A percentile compares a stretch with the other conserved stretches of the same genome.
Evolutionary conservation across 768 basidiomycete genomes (phyloP).

Genomic region (Mycena pura): DNA sequence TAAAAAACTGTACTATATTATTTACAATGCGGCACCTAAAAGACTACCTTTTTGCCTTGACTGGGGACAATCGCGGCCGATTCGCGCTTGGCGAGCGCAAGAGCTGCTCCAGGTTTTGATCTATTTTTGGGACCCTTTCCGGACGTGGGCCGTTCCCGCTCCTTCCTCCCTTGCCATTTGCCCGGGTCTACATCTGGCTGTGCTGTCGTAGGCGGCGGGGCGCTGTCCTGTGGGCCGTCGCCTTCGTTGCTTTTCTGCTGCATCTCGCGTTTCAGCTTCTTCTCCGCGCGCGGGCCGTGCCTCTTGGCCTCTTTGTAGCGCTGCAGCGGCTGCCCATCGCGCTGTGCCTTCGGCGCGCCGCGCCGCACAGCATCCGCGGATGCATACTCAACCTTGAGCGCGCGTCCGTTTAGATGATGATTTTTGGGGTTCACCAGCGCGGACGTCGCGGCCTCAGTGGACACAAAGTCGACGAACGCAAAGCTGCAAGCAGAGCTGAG

Average conservation of each 20-base stretch:
- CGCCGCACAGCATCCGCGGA: constrained; percentile 86
- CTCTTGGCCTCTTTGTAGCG: constrained; percentile 24
- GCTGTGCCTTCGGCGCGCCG: constrained; percentile 59
- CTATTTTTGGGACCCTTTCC: constrained; percentile 53
- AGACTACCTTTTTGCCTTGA: constrained; percentile 76
- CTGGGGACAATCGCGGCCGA: constrained; percentile 74
- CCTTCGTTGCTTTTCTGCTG: too few relatives aligned
- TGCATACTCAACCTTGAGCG: constrained; percentile 90
- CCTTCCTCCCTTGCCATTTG: constrained; percentile 7
- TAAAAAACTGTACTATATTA: too few relatives aligned
- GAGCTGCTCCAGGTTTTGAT: constrained; percentile 78
- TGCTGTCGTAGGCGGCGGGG: neutral
- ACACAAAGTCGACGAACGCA: constrained; percentile 92
- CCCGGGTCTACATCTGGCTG: neutral
- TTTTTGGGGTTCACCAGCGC: constrained; percentile 86
- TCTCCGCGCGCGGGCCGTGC: constrained; percentile 21
- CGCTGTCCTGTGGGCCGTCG: neutral
- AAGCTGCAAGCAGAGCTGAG: constrained; percentile 68
- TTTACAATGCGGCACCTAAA: constrained; percentile 43
- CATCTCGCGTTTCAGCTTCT: constrained; percentile 11
- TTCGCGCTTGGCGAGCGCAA: constrained; percentile 79
- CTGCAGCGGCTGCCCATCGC: constrained; percentile 10
- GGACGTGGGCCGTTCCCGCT: neutral
- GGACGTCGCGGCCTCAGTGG: constrained; percentile 77
- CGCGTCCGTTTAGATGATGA: constrained; percentile 82